A percentile compares a stretch with the other conserved stretches of the same genome.
Evolutionary conservation across 2,329 filamentous ascomycete genomes (phyloP).

Genomic region (Pseudogymnoascus destructans): DNA sequence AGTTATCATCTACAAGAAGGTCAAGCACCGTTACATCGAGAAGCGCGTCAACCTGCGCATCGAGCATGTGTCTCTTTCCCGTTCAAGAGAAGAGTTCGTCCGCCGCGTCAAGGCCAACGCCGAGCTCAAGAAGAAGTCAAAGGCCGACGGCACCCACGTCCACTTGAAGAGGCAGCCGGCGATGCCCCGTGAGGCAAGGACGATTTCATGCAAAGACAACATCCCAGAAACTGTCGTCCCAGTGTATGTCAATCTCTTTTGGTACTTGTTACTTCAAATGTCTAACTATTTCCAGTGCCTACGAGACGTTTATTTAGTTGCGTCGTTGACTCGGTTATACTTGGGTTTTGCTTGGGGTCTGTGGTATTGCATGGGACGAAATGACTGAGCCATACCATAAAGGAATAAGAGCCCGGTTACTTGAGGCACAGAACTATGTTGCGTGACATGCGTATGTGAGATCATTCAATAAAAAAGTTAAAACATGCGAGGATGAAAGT

Average conservation of each 20-base stretch:
- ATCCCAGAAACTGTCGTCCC: slow-evolving; percentile 83
- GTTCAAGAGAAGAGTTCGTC: slow-evolving; percentile 94
- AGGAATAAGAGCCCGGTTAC: slow-evolving; percentile 9
- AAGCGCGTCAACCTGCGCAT: slow-evolving; percentile 99
- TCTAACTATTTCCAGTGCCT: slow-evolving; percentile 41
- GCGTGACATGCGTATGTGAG: not conserved
- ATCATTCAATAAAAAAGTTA: not conserved
- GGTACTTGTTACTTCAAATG: slow-evolving; percentile 75
- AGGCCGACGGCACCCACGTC: slow-evolving; percentile 74
- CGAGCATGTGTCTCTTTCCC: slow-evolving; percentile 91
- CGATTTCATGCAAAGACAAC: slow-evolving; percentile 68
- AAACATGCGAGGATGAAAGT: not conserved
- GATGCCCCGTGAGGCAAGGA: slow-evolving; percentile 67
- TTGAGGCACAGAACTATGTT: not conserved
- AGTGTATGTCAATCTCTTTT: slow-evolving; percentile 21
- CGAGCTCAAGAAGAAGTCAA: slow-evolving; percentile 81
- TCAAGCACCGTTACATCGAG: slow-evolving; percentile 99
- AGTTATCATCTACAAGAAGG: slow-evolving; percentile 99
- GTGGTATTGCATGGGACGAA: slow-evolving; percentile 5
- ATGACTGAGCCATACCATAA: slow-evolving; percentile 8
- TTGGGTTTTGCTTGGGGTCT: slow-evolving; percentile 8
- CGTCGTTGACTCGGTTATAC: not conserved
- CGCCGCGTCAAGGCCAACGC: slow-evolving; percentile 95
- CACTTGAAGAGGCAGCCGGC: slow-evolving; percentile 85
- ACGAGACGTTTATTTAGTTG: slow-evolving; percentile 9